Base-by-base conservation (phyloP, 2,329 filamentous ascomycete genomes). In the Chaetomium olivaceum region DNA sequence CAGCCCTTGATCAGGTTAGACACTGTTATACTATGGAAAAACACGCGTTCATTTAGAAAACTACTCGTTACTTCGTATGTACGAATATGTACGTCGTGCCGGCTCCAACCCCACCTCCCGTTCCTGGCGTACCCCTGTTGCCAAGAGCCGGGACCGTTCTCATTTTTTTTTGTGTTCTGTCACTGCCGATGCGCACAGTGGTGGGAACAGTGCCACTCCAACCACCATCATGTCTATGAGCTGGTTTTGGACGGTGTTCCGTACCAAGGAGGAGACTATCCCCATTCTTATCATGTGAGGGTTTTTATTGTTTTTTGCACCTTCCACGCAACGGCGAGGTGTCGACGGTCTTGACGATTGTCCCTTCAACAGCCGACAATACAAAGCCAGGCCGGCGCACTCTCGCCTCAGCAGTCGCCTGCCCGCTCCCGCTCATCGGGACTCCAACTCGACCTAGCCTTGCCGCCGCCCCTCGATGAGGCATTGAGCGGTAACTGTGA, bases 401-500 rank as follows among this genome's bases (percentile, higher is more conserved):
- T 48, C 46, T 25, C 25, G 7, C 29, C 39, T 19, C 16, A 27
- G n/a, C 5, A 23, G 4, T 27, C 8, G 21, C 19, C 12, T 39
- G 31, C 4, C 33, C 54, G 46, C 61, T 66, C 61, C 61, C 67
- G 61, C 56, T 57, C 56, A 55, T 66, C 61, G 55, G 63, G 50
- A 39, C 19, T 33, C 56, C 31, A n/a, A 50, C 59, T 25, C 59
- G 14, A 25, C n/a, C n/a, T n/a, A n/a, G 25, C 50, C 48, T 33
- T 29, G 39, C 43, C 25, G 19, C 29, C 54, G 43, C 50, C 25
- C 29, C 9, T 56, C 14, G 14, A 21, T 29, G 25, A 56, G 31
- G 25, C 48, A 48, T 46, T 67, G 67, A 63, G 65, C 62, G 62
- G 67, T 67, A 59, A 67, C 62, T 25, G 50, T 25, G 29, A 50